phyloP scores from a whole-genome alignment of 148 eudicot genomes.

The Heliamphora exappendiculata region DNA sequence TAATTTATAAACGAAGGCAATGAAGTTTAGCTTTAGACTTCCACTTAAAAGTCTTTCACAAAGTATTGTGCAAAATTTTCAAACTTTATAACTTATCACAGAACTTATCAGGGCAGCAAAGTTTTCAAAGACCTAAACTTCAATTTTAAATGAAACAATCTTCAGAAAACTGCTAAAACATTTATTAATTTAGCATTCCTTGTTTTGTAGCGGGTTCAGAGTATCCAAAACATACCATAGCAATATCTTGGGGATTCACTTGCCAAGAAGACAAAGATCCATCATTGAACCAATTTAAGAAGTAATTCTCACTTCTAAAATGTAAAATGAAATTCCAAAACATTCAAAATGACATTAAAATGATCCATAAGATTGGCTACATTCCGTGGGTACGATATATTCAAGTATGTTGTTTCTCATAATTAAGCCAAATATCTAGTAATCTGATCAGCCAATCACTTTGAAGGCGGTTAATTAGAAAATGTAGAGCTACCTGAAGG shows the following conservation, averaged over 20 bases:
- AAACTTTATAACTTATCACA: not conserved
- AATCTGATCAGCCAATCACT: not conserved
- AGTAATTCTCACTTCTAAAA: not conserved
- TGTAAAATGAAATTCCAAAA: not conserved
- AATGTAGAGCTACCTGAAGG: conserved; percentile 50
- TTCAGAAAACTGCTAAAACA: not conserved
- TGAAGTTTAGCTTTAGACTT: too few relatives aligned
- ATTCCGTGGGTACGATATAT: not conserved
- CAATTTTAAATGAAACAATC: not conserved
- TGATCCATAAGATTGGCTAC: not conserved
- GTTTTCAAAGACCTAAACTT: not conserved
- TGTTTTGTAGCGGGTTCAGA: not conserved
- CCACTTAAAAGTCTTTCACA: too few relatives aligned
- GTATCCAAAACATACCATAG: conserved; percentile 52
- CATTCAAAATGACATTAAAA: not conserved
- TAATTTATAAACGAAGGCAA: too few relatives aligned
- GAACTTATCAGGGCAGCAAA: not conserved
- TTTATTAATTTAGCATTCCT: not conserved
- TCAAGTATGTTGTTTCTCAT: not conserved
- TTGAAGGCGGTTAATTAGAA: not conserved
- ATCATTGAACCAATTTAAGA: conserved; percentile 14
- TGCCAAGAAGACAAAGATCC: conserved; percentile 33
- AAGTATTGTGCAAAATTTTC: not conserved
- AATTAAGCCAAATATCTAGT: not conserved
- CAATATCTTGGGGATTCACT: conserved; percentile 99